These are phyloP conservation scores for Phylloporus sp. DNA, from an alignment of 1,284 basidiomycete genomes.

Conservation along the genomic window DNA sequence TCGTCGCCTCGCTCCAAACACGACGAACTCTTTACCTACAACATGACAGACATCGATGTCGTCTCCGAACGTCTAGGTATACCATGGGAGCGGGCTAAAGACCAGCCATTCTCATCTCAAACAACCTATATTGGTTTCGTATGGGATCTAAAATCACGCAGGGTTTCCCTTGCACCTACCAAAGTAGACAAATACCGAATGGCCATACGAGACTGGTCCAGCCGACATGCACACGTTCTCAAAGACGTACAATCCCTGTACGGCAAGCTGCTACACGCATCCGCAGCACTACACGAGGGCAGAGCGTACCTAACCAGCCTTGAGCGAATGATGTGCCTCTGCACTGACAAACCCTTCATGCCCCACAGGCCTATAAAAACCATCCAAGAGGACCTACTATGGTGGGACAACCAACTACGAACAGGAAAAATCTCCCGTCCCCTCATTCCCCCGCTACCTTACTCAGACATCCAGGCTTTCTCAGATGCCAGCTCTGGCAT, in stretches of 20 bases:
- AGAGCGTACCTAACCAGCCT: neutral
- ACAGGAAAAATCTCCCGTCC: neutral
- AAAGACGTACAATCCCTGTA: constrained; percentile 14
- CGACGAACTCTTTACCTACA: neutral
- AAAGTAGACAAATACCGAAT: neutral
- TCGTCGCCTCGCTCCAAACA: no score
- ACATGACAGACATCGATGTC: neutral
- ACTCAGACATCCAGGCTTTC: neutral
- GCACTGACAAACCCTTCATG: neutral
- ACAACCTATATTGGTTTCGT: neutral
- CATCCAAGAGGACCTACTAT: neutral
- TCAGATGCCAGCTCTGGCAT: constrained; percentile 28
- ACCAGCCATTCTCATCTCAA: neutral
- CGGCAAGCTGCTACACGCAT: constrained; percentile 17
- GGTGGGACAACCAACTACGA: neutral
- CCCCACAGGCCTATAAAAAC: neutral
- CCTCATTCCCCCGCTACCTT: neutral
- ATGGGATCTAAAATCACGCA: neutral
- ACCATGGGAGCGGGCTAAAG: neutral
- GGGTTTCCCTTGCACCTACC: no score
- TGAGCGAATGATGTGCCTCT: neutral
- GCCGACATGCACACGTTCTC: neutral
- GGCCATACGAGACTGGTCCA: neutral
- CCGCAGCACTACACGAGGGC: neutral
- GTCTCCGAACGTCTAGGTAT: neutral